Evolutionary conservation across 2,329 filamentous ascomycete species (phyloP).

Genomic region (Fusarium sp.): DNA sequence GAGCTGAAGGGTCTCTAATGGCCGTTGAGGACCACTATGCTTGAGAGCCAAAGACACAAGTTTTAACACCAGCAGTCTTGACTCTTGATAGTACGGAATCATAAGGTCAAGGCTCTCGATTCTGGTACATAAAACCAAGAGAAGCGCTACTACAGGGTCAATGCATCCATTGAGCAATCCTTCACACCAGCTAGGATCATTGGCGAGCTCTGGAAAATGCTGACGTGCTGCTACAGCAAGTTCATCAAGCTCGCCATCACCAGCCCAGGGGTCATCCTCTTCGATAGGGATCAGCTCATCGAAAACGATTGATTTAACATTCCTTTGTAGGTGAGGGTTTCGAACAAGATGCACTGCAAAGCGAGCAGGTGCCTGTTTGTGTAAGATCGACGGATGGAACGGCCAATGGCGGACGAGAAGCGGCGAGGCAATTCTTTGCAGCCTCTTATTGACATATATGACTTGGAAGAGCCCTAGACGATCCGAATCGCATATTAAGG

Average conservation of each 20-base stretch:
- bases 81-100: neutral
- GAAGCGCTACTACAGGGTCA: neutral
- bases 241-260: neutral
- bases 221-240: neutral
- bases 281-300: neutral
- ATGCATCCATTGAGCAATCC: rapidly evolving
- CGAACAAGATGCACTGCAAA: neutral
- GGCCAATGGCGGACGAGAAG: neutral
- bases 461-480: neutral
- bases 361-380: neutral
- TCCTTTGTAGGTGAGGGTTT: neutral
- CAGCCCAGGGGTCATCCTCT: neutral
- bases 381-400: neutral
- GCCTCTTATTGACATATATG: neutral
- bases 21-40: rapidly evolving
- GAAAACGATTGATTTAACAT: neutral
- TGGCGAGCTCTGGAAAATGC: neutral
- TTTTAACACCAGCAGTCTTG: neutral
- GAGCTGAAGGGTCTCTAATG: neutral
- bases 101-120: neutral
- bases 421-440: neutral
- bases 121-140: neutral
- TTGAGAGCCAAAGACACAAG: rapidly evolving
- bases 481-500: neutral
- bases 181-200: neutral